These are phyloP conservation scores for Acanthochlamys bracteata DNA, from an alignment of 106 monocot genomes.

Conservation along the genomic window DNA sequence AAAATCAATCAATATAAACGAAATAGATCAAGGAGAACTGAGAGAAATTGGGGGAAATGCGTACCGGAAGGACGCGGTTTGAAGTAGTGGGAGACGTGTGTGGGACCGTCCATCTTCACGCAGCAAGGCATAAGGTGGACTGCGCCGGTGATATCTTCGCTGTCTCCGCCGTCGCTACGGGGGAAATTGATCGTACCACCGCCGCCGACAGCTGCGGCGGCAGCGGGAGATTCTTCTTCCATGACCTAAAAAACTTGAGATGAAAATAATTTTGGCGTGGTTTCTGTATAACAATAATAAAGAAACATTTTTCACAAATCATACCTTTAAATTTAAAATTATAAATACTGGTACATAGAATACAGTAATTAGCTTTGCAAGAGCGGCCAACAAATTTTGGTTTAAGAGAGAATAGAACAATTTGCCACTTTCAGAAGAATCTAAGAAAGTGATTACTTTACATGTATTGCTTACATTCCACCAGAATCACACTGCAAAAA, in stretches of 20 bases:
- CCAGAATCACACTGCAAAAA: too few species aligned
- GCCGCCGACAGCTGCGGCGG: neutral
- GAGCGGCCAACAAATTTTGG: too few species aligned
- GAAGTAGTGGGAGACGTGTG: constrained; percentile 54
- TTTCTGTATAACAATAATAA: too few species aligned
- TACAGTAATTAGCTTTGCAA: too few species aligned
- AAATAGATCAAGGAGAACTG: neutral
- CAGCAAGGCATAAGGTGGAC: constrained; percentile 74
- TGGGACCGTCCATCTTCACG: constrained; percentile 48
- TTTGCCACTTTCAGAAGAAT: too few species aligned
- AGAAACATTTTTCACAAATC: too few species aligned
- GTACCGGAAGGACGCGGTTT: constrained; percentile 45
- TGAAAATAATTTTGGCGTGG: neutral
- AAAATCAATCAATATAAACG: neutral
- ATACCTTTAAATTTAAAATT: too few species aligned
- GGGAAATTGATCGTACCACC: constrained; percentile 25
- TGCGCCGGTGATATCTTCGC: constrained; percentile 33
- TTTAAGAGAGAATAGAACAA: too few species aligned
- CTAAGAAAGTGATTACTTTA: too few species aligned
- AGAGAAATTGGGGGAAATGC: neutral
- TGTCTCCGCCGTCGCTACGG: neutral
- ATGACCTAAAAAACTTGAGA: constrained; percentile 7
- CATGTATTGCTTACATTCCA: too few species aligned
- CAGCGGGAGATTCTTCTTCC: constrained; percentile 5
- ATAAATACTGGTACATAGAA: too few species aligned